Percentiles rank a stretch among this genome's conserved stretches.
Evolutionary conservation across 1,284 basidiomycete species (phyloP).

Genomic region (Sanghuangporus sanghuang): DNA sequence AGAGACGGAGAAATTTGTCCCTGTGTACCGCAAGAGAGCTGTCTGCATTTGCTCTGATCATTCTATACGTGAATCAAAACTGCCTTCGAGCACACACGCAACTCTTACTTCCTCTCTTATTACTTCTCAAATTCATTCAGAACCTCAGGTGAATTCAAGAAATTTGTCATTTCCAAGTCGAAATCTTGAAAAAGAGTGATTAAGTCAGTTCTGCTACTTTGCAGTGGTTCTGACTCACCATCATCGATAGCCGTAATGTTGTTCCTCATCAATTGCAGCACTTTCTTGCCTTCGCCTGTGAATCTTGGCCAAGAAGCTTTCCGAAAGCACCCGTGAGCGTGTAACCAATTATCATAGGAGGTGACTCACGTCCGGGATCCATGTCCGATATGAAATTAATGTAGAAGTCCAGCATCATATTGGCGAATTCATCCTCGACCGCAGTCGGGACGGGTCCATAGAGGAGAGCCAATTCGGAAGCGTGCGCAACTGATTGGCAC

Average conservation of each 20-base stretch:
- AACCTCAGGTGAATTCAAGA: conserved; percentile 36
- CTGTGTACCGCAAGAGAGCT: too few relatives aligned
- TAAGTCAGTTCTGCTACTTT: not conserved
- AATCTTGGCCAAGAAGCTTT: conserved; percentile 45
- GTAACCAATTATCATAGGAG: not conserved
- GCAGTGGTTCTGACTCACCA: conserved; percentile 28
- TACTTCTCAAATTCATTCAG: conserved; percentile 44
- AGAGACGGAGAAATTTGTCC: too few relatives aligned
- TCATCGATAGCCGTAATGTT: conserved; percentile 48
- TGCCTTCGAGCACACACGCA: not conserved
- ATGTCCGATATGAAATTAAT: conserved; percentile 50
- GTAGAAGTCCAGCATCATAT: conserved; percentile 44
- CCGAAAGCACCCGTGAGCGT: not conserved
- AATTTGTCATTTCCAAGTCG: conserved; percentile 35
- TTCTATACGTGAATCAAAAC: too few relatives aligned
- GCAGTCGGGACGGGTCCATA: conserved; percentile 40
- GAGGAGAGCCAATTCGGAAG: conserved; percentile 42
- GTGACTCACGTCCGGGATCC: conserved; percentile 43
- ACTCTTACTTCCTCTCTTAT: not conserved
- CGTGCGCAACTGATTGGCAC: conserved; percentile 38
- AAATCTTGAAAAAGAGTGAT: conserved; percentile 31
- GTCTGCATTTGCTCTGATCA: too few relatives aligned
- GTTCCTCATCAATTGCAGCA: conserved; percentile 43
- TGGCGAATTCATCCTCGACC: conserved; percentile 41
- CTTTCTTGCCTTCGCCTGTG: conserved; percentile 27